Evolutionary conservation across 2,329 filamentous ascomycete species (phyloP).

Genomic region (Sclerotinia sclerotiorum): DNA sequence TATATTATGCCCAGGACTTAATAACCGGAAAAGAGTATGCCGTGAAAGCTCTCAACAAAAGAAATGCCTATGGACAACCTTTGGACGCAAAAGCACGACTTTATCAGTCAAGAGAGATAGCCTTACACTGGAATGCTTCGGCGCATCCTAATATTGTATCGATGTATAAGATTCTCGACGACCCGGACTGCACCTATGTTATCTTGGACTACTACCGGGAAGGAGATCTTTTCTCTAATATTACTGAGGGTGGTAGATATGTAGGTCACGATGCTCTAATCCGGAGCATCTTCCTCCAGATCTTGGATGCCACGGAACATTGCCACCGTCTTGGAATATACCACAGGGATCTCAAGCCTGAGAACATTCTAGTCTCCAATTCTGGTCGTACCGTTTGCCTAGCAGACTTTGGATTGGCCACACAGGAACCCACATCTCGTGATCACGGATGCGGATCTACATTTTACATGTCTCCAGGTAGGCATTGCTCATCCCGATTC

Average conservation of each 20-base stretch:
- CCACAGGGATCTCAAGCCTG: conserved; percentile 95
- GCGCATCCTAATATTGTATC: conserved; percentile 91
- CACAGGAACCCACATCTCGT: conserved; percentile 76
- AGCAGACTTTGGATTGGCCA: conserved; percentile 95
- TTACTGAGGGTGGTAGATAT: conserved; percentile 92
- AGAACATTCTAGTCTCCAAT: conserved; percentile 94
- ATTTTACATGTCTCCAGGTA: conserved; percentile 99
- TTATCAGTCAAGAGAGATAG: conserved; percentile 92
- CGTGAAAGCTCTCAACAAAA: conserved; percentile 95
- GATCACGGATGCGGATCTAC: conserved; percentile 98
- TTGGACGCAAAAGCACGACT: conserved; percentile 82
- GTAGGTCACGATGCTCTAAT: conserved; percentile 87
- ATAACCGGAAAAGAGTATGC: conserved; percentile 71
- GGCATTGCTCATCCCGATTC: conserved; percentile 40
- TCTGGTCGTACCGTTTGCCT: conserved; percentile 88
- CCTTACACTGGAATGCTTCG: conserved; percentile 84
- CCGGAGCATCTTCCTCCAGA: conserved; percentile 87
- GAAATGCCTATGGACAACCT: conserved; percentile 66
- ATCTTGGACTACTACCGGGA: conserved; percentile 97
- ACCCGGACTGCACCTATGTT: conserved; percentile 89
- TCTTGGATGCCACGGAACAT: conserved; percentile 92
- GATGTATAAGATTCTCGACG: conserved; percentile 89
- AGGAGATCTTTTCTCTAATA: conserved; percentile 95
- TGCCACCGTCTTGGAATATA: conserved; percentile 94
- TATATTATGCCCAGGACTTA: conserved; percentile 88